These are phyloP conservation scores for Diplosphaera chodatii DNA, from an alignment of 139 green algal species.

Conservation along the genomic window DNA sequence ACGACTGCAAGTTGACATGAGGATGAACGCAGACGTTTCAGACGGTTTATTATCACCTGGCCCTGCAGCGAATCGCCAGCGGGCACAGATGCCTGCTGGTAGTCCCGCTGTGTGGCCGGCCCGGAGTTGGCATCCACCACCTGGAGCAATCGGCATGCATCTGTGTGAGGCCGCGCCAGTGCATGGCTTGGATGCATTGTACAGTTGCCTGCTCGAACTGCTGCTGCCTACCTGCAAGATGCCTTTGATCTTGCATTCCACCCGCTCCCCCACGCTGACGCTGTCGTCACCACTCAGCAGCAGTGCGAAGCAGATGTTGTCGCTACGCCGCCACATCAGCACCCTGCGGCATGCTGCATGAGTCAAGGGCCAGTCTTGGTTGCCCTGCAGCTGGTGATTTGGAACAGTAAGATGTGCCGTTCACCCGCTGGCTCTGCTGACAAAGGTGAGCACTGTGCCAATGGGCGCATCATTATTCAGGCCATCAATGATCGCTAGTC, in stretches of 20 bases:
- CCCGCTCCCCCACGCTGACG: conserved; percentile 50
- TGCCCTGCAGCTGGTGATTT: too few species aligned
- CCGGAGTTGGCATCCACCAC: conserved; percentile 67
- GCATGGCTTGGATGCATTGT: too few species aligned
- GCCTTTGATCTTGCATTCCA: conserved; percentile 67
- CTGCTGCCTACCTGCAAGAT: conserved; percentile 72
- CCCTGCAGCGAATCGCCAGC: conserved; percentile 4
- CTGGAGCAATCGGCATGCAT: conserved; percentile 21
- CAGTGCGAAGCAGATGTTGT: conserved; percentile 71
- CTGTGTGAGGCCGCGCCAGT: too few species aligned
- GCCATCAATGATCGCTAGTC: conserved; percentile 70
- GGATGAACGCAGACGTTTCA: too few species aligned
- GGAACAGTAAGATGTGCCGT: neutral
- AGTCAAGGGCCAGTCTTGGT: too few species aligned
- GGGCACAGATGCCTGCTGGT: conserved; percentile 43
- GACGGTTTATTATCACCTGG: too few species aligned
- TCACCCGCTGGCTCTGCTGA: conserved; percentile 65
- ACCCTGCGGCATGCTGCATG: conserved; percentile 44
- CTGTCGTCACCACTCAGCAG: conserved; percentile 47
- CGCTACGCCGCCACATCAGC: conserved; percentile 70
- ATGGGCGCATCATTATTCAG: conserved; percentile 79
- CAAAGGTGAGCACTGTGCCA: conserved; percentile 69
- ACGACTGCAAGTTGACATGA: too few species aligned
- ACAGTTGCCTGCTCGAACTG: too few species aligned
- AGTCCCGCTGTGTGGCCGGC: conserved; percentile 72